Conservation (phyloP, 805 yeast genomes). For the Candida chilensis region DNA sequence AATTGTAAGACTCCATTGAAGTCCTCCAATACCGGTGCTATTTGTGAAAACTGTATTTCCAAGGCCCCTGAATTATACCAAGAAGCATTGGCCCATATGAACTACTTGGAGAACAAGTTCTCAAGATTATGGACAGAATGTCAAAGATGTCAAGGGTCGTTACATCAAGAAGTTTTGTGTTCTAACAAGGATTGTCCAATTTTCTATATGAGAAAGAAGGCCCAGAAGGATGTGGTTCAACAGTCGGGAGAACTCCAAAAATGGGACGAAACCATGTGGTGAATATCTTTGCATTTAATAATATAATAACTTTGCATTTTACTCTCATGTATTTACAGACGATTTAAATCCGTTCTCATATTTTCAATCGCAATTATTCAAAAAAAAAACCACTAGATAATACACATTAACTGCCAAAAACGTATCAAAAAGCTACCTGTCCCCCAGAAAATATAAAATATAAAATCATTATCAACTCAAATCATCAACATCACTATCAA, state of each 20-base stretch:
- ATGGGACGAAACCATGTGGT: constrained; percentile 60
- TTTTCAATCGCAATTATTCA: too few species aligned
- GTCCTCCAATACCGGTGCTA: constrained; percentile 49
- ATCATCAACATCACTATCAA: constrained; percentile 1
- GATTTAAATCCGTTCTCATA: too few species aligned
- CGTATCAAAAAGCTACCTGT: too few species aligned
- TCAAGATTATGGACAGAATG: constrained; percentile 96
- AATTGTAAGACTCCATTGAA: constrained; percentile 80
- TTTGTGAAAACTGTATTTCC: constrained; percentile 71
- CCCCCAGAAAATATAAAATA: too few species aligned
- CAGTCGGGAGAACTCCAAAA: constrained; percentile 51
- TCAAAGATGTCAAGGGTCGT: constrained; percentile 92
- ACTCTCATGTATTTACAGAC: too few species aligned
- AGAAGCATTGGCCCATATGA: constrained; percentile 72
- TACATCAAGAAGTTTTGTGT: constrained; percentile 93
- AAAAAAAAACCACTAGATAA: too few species aligned
- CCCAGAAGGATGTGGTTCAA: constrained; percentile 59
- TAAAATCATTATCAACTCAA: too few species aligned
- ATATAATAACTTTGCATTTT: too few species aligned
- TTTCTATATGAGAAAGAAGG: constrained; percentile 90
- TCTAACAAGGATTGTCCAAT: constrained; percentile 96
- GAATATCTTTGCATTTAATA: constrained; percentile 1
- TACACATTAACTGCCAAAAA: too few species aligned
- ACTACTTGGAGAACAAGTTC: constrained; percentile 72
- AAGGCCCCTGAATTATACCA: constrained; percentile 74